A percentile compares a stretch with the other conserved stretches of the same genome.
phyloP scores from a whole-genome alignment of 768 basidiomycete species.

The Lactifluus piperatus region DNA sequence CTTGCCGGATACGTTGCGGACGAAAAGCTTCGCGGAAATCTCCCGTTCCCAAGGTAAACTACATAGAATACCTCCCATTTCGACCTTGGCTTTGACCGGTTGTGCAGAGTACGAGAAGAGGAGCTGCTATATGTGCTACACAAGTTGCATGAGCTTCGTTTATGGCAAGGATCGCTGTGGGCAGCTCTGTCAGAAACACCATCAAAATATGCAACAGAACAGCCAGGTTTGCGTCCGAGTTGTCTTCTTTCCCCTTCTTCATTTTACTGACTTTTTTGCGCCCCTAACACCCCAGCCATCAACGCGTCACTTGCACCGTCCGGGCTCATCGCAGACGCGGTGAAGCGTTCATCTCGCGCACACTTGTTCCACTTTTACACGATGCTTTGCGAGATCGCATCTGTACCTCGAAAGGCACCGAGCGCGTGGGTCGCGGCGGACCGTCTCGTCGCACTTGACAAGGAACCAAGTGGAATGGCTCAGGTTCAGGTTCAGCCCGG shows the following conservation, averaged over 20 bases:
- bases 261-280: not conserved
- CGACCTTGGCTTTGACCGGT: not conserved
- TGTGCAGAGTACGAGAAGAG: slow-evolving; percentile 71
- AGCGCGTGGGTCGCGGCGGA: slow-evolving; percentile 47
- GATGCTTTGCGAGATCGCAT: slow-evolving; percentile 68
- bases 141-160: slow-evolving; percentile 60
- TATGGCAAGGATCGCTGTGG: slow-evolving; percentile 74
- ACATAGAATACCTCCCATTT: not conserved
- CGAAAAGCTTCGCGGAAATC: slow-evolving; percentile 69
- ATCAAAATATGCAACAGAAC: slow-evolving; percentile 41
- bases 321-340: slow-evolving; percentile 56
- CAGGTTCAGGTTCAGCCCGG: too few relatives aligned
- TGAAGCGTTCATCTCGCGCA: slow-evolving; percentile 65
- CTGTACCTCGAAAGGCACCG: slow-evolving; percentile 60
- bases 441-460: slow-evolving; percentile 9
- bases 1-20: slow-evolving; percentile 77
- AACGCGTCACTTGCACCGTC: slow-evolving; percentile 41
- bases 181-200: slow-evolving; percentile 64
- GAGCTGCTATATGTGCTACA: slow-evolving; percentile 79
- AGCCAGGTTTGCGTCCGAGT: slow-evolving; percentile 40
- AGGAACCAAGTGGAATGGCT: not conserved
- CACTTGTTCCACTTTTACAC: slow-evolving; percentile 88
- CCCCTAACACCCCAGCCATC: slow-evolving; percentile 23
- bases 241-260: not conserved
- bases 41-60: slow-evolving; percentile 78